Evolutionary conservation across 192 early-diverging fungal genomes (phyloP).

Genomic region (Podila minutissima): DNA sequence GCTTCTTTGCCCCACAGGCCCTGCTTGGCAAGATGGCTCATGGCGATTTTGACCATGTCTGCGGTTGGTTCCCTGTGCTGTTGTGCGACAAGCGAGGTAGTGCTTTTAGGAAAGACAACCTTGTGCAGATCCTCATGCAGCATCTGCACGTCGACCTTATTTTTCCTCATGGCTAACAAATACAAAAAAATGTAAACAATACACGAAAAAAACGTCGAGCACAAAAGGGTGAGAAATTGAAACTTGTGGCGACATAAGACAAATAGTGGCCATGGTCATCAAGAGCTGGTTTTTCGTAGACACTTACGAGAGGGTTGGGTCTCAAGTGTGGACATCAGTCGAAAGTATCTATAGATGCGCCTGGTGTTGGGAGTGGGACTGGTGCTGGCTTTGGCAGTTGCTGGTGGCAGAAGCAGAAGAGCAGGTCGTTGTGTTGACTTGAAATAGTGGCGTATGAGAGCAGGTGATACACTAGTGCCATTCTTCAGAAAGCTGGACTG

Average conservation of each 20-base stretch:
- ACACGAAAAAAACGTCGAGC: not conserved
- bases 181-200: not conserved
- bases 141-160: constrained; percentile 73
- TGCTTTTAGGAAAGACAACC: constrained; percentile 53
- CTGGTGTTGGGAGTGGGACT: not conserved
- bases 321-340: constrained; percentile 22
- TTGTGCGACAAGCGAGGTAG: not conserved
- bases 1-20: constrained; percentile 64
- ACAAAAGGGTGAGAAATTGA: not conserved
- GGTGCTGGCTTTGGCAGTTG: not conserved
- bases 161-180: constrained; percentile 30
- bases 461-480: not conserved
- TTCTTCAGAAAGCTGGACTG: not conserved
- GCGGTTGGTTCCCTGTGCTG: constrained; percentile 20
- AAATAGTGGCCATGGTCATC: not conserved
- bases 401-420: not conserved
- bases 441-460: not conserved
- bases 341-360: not conserved
- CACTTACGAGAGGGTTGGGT: constrained; percentile 11
- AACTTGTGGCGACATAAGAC: not conserved
- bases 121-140: constrained; percentile 58
- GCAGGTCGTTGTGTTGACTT: not conserved
- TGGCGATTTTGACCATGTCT: constrained; percentile 50
- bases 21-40: constrained; percentile 58
- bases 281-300: not conserved